These are phyloP conservation scores for Moesziomyces sp. DNA, from an alignment of 1,284 basidiomycete genomes.

Conservation along the genomic window DNA sequence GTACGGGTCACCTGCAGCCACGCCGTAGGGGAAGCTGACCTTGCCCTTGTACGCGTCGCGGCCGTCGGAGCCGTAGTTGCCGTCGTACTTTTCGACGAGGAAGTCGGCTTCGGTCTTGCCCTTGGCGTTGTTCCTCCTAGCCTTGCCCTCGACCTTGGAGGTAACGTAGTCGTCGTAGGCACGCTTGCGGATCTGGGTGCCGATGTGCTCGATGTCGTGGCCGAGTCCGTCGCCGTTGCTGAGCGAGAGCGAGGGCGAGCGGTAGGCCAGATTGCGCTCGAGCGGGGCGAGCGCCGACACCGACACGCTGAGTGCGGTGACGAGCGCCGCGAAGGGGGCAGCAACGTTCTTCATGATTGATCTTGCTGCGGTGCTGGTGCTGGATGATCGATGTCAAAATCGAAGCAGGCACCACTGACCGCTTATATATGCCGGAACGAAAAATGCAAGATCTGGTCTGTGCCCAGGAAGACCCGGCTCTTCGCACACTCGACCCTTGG, in stretches of 20 bases:
- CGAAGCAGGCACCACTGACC: not conserved
- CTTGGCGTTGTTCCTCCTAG: slow-evolving; percentile 34
- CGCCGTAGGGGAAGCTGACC: slow-evolving; percentile 66
- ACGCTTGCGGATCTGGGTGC: slow-evolving; percentile 33
- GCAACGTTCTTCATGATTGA: slow-evolving; percentile 25
- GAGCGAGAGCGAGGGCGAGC: slow-evolving; percentile 45
- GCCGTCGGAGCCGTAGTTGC: slow-evolving; percentile 37
- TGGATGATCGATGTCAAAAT: not conserved
- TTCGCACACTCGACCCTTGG: not conserved
- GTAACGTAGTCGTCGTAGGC: slow-evolving; percentile 36
- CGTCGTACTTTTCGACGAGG: slow-evolving; percentile 49
- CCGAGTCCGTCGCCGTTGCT: slow-evolving; percentile 37
- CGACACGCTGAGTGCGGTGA: slow-evolving; percentile 26
- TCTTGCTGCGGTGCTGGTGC: not conserved
- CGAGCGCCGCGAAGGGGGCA: slow-evolving; percentile 28
- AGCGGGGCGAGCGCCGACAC: slow-evolving; percentile 46
- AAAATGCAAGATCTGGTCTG: not conserved
- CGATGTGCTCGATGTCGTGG: slow-evolving; percentile 46
- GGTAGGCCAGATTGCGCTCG: slow-evolving; percentile 56
- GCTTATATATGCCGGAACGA: slow-evolving; percentile 1
- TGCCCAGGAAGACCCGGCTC: not conserved
- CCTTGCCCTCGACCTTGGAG: slow-evolving; percentile 36
- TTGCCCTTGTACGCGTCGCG: slow-evolving; percentile 58
- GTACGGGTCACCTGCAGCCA: slow-evolving; percentile 74
- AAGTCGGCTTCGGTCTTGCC: slow-evolving; percentile 45